phyloP scores from a whole-genome alignment of 257 asterid genomes.

The Solanum etuberosum region DNA sequence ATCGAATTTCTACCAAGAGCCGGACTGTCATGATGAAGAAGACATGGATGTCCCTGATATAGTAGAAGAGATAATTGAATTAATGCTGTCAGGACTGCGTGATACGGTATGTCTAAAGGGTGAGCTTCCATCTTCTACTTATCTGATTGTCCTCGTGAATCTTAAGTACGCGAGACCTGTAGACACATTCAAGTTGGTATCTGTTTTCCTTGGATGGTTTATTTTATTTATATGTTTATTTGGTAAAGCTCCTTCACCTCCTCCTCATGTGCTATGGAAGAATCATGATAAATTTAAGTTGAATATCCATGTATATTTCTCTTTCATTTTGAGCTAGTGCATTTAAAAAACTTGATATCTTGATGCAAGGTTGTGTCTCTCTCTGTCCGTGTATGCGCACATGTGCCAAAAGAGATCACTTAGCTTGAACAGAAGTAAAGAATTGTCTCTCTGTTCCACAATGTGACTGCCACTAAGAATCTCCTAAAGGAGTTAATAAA shows the following conservation, averaged over 20 bases:
- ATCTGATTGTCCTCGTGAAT: neutral
- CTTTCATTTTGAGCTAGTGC: neutral
- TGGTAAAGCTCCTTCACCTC: neutral
- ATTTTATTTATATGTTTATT: neutral
- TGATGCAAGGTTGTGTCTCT: neutral
- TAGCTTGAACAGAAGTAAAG: neutral
- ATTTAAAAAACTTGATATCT: neutral
- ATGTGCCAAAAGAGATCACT: neutral
- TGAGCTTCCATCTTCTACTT: slow-evolving; percentile 17
- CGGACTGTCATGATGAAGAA: slow-evolving; percentile 51
- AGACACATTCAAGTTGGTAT: neutral
- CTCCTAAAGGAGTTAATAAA: neutral
- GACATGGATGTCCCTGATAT: slow-evolving; percentile 88
- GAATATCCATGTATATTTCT: neutral
- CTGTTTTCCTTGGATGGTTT: neutral
- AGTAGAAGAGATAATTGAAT: slow-evolving; percentile 76
- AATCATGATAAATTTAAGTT: neutral
- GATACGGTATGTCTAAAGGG: slow-evolving; percentile 68
- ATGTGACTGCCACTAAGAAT: neutral
- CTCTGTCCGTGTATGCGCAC: neutral
- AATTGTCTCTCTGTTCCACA: neutral
- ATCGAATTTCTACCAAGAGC: slow-evolving; percentile 24
- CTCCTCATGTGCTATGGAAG: neutral
- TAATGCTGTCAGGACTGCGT: slow-evolving; percentile 66
- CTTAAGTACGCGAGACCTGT: neutral